Evolutionary conservation across 176 grass and related monocot species (phyloP).

Genomic region (Lolium multiflorum): DNA sequence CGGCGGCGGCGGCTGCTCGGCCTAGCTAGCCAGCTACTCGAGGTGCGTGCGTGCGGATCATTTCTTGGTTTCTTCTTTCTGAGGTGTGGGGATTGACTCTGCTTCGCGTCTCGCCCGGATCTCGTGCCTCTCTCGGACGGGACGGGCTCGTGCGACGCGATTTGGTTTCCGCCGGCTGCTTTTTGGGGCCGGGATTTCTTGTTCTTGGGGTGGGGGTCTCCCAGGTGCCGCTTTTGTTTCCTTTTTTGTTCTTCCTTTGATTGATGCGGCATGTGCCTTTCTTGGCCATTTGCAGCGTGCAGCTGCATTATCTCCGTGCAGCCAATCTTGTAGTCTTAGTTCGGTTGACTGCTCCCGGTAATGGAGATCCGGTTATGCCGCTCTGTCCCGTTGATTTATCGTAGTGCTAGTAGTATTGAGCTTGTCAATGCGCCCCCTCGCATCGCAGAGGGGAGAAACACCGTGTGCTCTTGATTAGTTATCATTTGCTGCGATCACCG

Average conservation of each 20-base stretch:
- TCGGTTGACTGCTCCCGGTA: neutral
- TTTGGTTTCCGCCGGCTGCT: neutral
- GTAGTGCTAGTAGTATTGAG: neutral
- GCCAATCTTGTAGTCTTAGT: neutral
- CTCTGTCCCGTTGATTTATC: neutral
- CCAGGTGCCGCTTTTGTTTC: neutral
- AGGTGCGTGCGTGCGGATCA: slow-evolving; percentile 45
- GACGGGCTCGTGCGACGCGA: neutral
- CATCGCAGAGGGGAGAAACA: neutral
- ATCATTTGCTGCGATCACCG: neutral
- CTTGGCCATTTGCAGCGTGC: slow-evolving; percentile 30
- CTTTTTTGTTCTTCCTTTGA: neutral
- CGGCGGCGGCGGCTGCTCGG: neutral
- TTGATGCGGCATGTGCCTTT: too few relatives aligned
- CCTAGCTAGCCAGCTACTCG: neutral
- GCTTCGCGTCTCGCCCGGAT: neutral
- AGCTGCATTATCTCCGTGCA: slow-evolving; percentile 31
- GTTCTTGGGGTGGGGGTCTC: slow-evolving; percentile 18
- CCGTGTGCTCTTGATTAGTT: neutral
- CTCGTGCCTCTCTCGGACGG: neutral
- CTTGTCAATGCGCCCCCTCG: neutral
- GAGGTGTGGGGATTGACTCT: neutral
- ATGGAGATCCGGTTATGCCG: slow-evolving; percentile 43
- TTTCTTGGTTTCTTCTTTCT: neutral
- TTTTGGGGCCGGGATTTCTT: slow-evolving; percentile 20